Percentiles rank a stretch among this genome's conserved stretches.
These are phyloP conservation scores for Kurtzmaniella quercitrusa DNA, from an alignment of 1,139 yeast species.

Conservation along the genomic window DNA sequence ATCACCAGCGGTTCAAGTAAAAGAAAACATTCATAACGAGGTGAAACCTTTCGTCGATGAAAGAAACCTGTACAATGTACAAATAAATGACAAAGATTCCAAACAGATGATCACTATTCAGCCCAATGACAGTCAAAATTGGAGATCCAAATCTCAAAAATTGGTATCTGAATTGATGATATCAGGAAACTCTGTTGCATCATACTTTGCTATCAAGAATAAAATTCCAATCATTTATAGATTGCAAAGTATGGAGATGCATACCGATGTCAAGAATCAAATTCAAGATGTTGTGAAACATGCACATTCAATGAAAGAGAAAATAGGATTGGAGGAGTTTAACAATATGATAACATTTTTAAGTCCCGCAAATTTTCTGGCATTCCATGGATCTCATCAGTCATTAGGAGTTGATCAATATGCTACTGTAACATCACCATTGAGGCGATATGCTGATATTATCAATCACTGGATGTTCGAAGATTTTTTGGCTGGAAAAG, in stretches of 20 bases:
- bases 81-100: constrained; percentile 8
- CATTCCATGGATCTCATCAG: constrained; percentile 45
- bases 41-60: constrained; percentile 8
- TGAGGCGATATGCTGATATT: constrained; percentile 81
- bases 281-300: constrained; percentile 35
- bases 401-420: constrained; percentile 64
- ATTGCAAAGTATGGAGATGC: constrained; percentile 30
- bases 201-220: constrained; percentile 42
- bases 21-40: not conserved
- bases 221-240: constrained; percentile 57
- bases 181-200: constrained; percentile 63
- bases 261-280: constrained; percentile 27
- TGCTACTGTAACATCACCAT: constrained; percentile 83
- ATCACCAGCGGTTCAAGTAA: not conserved
- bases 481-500: constrained; percentile 15
- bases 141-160: constrained; percentile 38
- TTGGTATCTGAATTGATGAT: constrained; percentile 85
- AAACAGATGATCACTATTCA: constrained; percentile 12
- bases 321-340: constrained; percentile 15
- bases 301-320: constrained; percentile 16
- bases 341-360: constrained; percentile 19
- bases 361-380: constrained; percentile 33
- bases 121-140: constrained; percentile 15
- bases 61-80: constrained; percentile 7
- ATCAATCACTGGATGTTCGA: constrained; percentile 63